phyloP scores from a whole-genome alignment of 1,284 basidiomycete species.

The Boletus holoroseus region DNA sequence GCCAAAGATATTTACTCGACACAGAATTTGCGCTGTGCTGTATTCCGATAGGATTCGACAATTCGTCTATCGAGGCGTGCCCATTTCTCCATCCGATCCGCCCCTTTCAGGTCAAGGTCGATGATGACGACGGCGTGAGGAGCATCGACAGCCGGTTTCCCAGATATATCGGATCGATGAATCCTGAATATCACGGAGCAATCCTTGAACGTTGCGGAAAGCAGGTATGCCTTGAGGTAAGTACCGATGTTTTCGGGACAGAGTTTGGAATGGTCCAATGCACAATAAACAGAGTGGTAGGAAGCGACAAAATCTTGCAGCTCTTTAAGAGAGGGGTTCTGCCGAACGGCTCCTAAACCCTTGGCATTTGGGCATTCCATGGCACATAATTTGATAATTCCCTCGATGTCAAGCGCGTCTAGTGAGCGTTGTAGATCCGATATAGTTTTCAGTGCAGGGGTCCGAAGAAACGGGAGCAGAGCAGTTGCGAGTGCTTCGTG shows the following conservation, averaged over 20 bases:
- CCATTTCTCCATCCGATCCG: conserved; percentile 67
- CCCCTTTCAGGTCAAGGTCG: conserved; percentile 81
- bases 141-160: conserved; percentile 2
- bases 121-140: conserved; percentile 60
- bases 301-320: conserved; percentile 54
- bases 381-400: conserved; percentile 39
- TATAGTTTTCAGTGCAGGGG: conserved; percentile 55
- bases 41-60: conserved; percentile 43
- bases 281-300: conserved; percentile 41
- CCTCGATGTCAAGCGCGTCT: conserved; percentile 81
- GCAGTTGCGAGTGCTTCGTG: conserved; percentile 42
- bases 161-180: conserved; percentile 18
- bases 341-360: conserved; percentile 1
- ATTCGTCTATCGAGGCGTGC: conserved; percentile 68
- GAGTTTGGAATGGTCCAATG: conserved; percentile 37
- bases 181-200: conserved; percentile 80
- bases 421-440: conserved; percentile 69
- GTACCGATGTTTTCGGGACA: conserved; percentile 46
- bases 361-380: conserved; percentile 13
- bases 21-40: conserved; percentile 36
- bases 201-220: conserved; percentile 95
- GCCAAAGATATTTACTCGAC: conserved; percentile 29
- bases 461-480: conserved; percentile 47
- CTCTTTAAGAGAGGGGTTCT: conserved; percentile 52
- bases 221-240: conserved; percentile 68